phyloP scores from a whole-genome alignment of 345 rosid genomes.

The Salix dunnii region DNA sequence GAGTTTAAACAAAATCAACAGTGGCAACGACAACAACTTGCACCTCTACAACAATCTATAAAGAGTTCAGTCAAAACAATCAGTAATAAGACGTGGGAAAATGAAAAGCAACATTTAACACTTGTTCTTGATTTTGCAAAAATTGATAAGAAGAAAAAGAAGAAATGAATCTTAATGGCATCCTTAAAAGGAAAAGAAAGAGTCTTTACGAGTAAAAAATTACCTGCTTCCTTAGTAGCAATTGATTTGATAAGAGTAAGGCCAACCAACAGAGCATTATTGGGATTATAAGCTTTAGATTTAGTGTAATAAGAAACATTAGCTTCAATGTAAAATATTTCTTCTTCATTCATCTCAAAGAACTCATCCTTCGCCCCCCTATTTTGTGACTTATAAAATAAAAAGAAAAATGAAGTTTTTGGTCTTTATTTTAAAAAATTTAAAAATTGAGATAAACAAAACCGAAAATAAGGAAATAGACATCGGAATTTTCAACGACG shows the following conservation, averaged over 20 bases:
- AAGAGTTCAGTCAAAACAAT: not conserved
- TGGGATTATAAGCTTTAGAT: conserved; percentile 22
- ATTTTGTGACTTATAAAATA: no score
- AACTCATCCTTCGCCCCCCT: conserved; percentile 39
- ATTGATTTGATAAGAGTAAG: conserved; percentile 75
- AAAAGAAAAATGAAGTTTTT: no score
- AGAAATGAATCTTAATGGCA: not conserved
- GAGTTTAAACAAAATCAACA: no score
- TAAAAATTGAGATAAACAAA: no score
- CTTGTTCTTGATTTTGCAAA: not conserved
- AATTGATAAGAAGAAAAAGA: not conserved
- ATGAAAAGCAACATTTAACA: no score
- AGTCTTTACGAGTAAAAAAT: not conserved
- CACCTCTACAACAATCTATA: no score
- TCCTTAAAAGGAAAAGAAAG: not conserved
- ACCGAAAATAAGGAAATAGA: no score
- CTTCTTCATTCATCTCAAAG: conserved; percentile 56
- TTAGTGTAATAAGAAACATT: conserved; percentile 15
- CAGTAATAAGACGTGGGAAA: not conserved
- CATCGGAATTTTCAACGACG: no score
- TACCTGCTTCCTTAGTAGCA: conserved; percentile 83
- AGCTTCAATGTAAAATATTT: conserved; percentile 45
- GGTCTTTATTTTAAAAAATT: no score
- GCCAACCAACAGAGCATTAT: conserved; percentile 65
- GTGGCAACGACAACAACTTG: no score